phyloP scores from a whole-genome alignment of 257 asterid species.

The Linaria vulgaris region DNA sequence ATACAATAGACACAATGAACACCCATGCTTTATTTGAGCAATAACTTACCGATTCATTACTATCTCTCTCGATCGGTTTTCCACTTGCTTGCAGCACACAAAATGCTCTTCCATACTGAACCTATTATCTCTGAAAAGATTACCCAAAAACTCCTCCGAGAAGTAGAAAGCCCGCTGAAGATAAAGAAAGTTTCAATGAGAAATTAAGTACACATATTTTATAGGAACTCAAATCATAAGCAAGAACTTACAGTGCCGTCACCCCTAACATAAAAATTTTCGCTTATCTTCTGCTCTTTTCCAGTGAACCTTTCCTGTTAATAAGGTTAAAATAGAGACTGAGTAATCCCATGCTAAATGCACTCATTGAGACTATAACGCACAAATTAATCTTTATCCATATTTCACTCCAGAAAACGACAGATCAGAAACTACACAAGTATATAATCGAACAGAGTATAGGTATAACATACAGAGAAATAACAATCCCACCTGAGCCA shows the following conservation, averaged over 20 bases:
- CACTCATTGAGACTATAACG: not conserved
- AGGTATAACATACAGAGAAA: conserved; percentile 3
- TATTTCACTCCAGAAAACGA: not conserved
- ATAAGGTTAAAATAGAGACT: conserved; percentile 7
- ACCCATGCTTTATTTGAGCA: not conserved
- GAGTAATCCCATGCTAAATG: too few species aligned
- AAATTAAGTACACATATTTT: conserved; percentile 23
- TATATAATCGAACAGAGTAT: not conserved
- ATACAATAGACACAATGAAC: not conserved
- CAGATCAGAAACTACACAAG: conserved; percentile 11
- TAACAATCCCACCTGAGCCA: conserved; percentile 78
- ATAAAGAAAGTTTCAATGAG: conserved; percentile 26
- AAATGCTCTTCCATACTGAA: conserved; percentile 72
- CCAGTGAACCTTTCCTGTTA: conserved; percentile 78
- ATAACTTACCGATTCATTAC: conserved; percentile 77
- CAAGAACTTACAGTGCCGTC: conserved; percentile 90
- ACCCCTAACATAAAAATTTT: conserved; percentile 94
- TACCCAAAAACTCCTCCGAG: conserved; percentile 72
- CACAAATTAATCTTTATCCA: not conserved
- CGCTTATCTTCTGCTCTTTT: conserved; percentile 91
- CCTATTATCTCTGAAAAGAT: conserved; percentile 65
- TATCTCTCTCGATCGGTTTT: conserved; percentile 80
- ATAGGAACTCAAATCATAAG: conserved; percentile 22
- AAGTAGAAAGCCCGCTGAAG: conserved; percentile 94
- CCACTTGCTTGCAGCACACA: conserved; percentile 93